phyloP scores from a whole-genome alignment of 345 rosid genomes.

The Bruguiera gymnorhiza region DNA sequence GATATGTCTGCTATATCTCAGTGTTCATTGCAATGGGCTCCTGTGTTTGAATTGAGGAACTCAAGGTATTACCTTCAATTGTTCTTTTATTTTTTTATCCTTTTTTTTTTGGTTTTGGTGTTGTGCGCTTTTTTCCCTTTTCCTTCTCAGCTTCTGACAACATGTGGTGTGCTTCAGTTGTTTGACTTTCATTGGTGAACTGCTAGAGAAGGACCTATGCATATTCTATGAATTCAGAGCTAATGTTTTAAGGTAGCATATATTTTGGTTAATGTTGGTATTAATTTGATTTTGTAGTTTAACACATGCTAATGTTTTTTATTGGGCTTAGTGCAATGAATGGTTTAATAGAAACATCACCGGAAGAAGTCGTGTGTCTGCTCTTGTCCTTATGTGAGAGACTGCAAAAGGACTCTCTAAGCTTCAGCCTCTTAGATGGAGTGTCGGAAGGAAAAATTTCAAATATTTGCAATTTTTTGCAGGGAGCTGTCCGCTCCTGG shows the following conservation, averaged over 20 bases:
- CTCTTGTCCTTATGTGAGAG: slow-evolving; percentile 55
- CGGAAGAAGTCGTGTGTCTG: slow-evolving; percentile 55
- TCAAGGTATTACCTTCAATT: slow-evolving; percentile 44
- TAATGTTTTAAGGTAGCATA: slow-evolving; percentile 54
- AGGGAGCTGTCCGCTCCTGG: slow-evolving; percentile 32
- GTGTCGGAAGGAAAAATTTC: slow-evolving; percentile 36
- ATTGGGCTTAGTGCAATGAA: slow-evolving; percentile 54
- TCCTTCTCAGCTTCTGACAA: slow-evolving; percentile 18
- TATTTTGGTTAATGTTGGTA: neutral
- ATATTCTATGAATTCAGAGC: slow-evolving; percentile 48
- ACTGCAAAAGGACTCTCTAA: slow-evolving; percentile 41
- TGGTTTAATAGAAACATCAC: slow-evolving; percentile 55
- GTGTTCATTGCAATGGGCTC: slow-evolving; percentile 63
- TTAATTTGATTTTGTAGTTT: neutral
- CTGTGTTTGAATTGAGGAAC: slow-evolving; percentile 53
- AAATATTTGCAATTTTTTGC: slow-evolving; percentile 43
- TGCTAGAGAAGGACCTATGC: slow-evolving; percentile 47
- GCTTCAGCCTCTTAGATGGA: slow-evolving; percentile 33
- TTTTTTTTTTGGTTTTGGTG: slow-evolving; percentile 9
- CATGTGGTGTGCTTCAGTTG: slow-evolving; percentile 48
- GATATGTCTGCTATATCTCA: slow-evolving; percentile 34
- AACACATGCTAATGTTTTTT: slow-evolving; percentile 4
- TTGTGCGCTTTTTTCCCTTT: neutral
- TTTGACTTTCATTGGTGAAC: slow-evolving; percentile 54
- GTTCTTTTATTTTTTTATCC: slow-evolving; percentile 13